phyloP scores from a whole-genome alignment of 1,284 basidiomycete genomes.

The Marasmius fiardii region DNA sequence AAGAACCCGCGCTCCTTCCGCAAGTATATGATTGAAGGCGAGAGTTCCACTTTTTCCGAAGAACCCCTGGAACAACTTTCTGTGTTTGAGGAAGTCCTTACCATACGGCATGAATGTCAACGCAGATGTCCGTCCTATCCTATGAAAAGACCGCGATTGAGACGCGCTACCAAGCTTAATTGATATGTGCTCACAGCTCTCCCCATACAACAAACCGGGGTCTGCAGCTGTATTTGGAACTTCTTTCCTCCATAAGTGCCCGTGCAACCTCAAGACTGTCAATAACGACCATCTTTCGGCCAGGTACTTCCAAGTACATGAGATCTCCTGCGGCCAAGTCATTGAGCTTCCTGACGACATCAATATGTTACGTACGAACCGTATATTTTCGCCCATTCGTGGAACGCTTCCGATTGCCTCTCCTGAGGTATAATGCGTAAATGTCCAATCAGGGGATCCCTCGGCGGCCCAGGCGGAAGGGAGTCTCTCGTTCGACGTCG shows the following conservation, averaged over 20 bases:
- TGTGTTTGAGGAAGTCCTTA: conserved; percentile 17
- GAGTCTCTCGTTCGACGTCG: too few relatives aligned
- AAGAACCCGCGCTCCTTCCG: too few relatives aligned
- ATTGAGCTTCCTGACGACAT: neutral
- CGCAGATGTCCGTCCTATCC: conserved; percentile 19
- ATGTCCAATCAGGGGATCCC: conserved; percentile 17
- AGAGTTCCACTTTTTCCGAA: conserved; percentile 13
- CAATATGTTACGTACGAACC: conserved; percentile 9
- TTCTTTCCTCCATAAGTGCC: conserved; percentile 15
- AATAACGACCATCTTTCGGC: too few relatives aligned
- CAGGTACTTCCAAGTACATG: conserved; percentile 12
- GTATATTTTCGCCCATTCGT: conserved; percentile 18
- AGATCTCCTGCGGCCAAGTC: conserved; percentile 11
- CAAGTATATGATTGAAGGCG: conserved; percentile 16
- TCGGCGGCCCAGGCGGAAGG: conserved; percentile 17
- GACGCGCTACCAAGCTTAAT: neutral
- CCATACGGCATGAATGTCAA: conserved; percentile 19
- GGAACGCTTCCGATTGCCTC: conserved; percentile 12
- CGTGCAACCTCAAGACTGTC: conserved; percentile 10
- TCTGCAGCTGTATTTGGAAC: conserved; percentile 14
- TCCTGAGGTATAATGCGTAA: conserved; percentile 11
- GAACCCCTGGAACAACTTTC: conserved; percentile 17
- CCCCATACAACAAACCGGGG: conserved; percentile 10
- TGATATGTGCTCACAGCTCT: conserved; percentile 6
- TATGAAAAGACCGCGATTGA: conserved; percentile 3